Base-by-base conservation (phyloP, 2,329 filamentous ascomycete genomes). In the Exophiala bonariae region DNA sequence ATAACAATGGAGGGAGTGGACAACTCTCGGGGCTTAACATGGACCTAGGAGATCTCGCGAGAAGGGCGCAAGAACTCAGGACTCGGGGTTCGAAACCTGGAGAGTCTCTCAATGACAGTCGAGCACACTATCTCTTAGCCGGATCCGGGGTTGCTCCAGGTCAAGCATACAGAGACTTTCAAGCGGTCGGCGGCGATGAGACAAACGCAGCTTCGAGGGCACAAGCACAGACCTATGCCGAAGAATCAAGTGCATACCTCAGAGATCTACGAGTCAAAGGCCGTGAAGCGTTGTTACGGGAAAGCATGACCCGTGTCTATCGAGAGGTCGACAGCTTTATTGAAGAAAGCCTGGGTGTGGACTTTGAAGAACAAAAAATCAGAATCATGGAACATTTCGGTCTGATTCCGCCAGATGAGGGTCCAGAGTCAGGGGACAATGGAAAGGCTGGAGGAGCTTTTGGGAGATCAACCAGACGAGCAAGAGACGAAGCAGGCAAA, bases 331-430 rank as follows among this genome's bases (percentile, higher is more conserved):
- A 99, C 65, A 80, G 82, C 51, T 97, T 96, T 66, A 77, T 99
- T 46, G 91, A 97, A 65, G 91, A 96, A 61, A 95, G 95, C 63
- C 84, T 97, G 40, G 89, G 90, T 22, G 85, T 95, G 74, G 90
- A 97, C 66, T 97, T 93, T 91, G 91, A 96, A 59, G 85, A 87
- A 13, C 92, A 97, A 71, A 85, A 92, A 54, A 89, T 87, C 67
- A 85, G 85, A 57, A 96, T 99, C 55, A 97, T 96, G 69, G 85
- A 96, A 62, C 93, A 99, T 68, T 97, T 99, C 66, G 93, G 93
- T 11, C 86, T 99, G 13, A 76, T 73, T 6, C 66, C 69, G 63
- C 85, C 83, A 41, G 65, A 68, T 43, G 61, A 61, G 18, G 51
- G 59, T 11, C 37, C 41, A 13, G 56, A 54, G 48, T 65, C 83